A percentile compares a stretch with the other conserved stretches of the same genome.
phyloP scores from a whole-genome alignment of 2,329 filamentous ascomycete genomes.

The Alternaria sp. region DNA sequence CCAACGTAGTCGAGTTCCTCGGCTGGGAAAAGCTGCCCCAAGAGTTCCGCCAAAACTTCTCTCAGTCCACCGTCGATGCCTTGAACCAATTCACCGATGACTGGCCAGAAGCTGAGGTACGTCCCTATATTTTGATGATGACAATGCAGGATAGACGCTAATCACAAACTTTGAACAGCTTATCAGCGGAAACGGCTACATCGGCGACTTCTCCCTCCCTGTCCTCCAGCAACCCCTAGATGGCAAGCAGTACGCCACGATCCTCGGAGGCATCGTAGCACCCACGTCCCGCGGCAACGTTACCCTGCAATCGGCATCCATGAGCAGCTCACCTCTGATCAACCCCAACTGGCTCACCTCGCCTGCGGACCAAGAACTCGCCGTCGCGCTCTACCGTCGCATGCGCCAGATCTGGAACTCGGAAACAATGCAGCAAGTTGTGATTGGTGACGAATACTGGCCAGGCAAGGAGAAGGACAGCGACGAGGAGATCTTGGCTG shows the following conservation, averaged over 20 bases:
- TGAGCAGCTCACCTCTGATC: constrained; percentile 33
- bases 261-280: not conserved
- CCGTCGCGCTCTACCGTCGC: constrained; percentile 37
- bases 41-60: not conserved
- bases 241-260: not conserved
- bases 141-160: not conserved
- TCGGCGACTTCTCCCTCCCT: not conserved
- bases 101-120: not conserved
- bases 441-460: not conserved
- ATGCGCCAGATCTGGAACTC: not conserved
- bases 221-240: not conserved
- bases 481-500: not conserved
- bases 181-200: not conserved
- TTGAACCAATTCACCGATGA: not conserved
- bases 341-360: constrained; percentile 44
- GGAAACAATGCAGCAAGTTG: not conserved
- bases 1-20: not conserved
- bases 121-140: not conserved
- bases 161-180: not conserved
- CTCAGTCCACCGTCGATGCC: not conserved
- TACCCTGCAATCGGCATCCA: constrained; percentile 33
- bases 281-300: constrained; percentile 32
- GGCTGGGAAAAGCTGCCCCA: not conserved
- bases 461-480: not conserved
- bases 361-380: constrained; percentile 35